Evolutionary conservation across 176 grass and related monocot genomes (phyloP).

Genomic region (Aegilops umbellulata): DNA sequence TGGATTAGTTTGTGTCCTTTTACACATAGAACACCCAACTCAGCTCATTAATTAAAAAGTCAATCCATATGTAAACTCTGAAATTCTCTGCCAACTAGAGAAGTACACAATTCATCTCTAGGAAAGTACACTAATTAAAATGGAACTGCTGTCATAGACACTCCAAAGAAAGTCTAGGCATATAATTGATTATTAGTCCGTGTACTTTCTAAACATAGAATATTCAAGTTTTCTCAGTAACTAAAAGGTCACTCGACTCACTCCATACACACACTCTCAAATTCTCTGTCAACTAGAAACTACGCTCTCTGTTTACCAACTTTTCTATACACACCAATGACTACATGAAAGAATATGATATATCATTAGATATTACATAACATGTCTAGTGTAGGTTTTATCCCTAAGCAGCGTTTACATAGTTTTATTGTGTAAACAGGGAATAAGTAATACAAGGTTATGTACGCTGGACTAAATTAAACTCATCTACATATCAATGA

Average conservation of each 20-base stretch:
- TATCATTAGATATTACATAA: neutral
- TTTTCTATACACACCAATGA: neutral
- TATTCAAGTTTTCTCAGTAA: neutral
- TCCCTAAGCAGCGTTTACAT: neutral
- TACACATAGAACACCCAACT: neutral
- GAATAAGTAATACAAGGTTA: neutral
- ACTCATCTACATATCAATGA: slow-evolving; percentile 19
- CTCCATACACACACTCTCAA: neutral
- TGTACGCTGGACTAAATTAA: slow-evolving; percentile 27
- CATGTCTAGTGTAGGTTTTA: neutral
- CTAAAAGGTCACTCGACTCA: neutral
- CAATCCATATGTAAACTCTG: neutral
- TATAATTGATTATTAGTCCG: neutral
- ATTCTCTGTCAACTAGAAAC: neutral
- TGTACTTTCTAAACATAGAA: neutral
- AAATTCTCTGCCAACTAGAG: neutral
- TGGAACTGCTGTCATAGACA: neutral
- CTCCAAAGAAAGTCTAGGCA: neutral
- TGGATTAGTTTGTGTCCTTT: neutral
- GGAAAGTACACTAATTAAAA: neutral
- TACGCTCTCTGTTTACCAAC: neutral
- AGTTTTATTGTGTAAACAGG: neutral
- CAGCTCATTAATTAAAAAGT: neutral
- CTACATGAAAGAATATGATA: neutral
- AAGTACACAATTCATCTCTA: neutral